A percentile compares a stretch with the other conserved stretches of the same genome.
Evolutionary conservation across 139 green algal species (phyloP).

Genomic region (Edaphochlamys debaryana): DNA sequence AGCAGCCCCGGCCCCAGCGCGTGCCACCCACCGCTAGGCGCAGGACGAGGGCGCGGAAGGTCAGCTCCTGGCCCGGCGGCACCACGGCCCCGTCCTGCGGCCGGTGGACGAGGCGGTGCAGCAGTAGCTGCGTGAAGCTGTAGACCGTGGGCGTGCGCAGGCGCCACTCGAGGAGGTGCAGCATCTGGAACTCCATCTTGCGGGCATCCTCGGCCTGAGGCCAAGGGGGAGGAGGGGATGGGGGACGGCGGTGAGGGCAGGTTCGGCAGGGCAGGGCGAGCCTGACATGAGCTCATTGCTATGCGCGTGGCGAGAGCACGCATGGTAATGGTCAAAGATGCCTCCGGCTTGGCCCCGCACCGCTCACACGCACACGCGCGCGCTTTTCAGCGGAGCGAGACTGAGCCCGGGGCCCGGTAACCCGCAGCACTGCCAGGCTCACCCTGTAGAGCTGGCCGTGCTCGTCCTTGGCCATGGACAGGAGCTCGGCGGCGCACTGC

Average conservation of each 20-base stretch:
- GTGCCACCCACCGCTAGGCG: slow-evolving; percentile 22
- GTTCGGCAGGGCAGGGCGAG: background rate
- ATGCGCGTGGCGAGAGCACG: too few species aligned
- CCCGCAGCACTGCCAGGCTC: too few species aligned
- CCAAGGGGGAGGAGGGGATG: too few species aligned
- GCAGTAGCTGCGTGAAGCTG: slow-evolving; percentile 1
- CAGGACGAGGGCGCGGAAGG: background rate
- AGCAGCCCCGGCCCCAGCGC: too few species aligned
- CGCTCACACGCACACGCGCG: too few species aligned
- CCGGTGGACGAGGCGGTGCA: slow-evolving; percentile 23
- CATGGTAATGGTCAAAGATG: too few species aligned
- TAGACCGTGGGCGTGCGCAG: slow-evolving; percentile 34
- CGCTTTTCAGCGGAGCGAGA: too few species aligned
- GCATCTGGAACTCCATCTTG: slow-evolving; percentile 24
- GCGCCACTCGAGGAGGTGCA: slow-evolving; percentile 3
- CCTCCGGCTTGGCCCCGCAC: too few species aligned
- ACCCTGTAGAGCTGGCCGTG: slow-evolving; percentile 22
- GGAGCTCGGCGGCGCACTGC: slow-evolving; percentile 4
- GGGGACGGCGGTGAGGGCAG: background rate
- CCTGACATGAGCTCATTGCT: too few species aligned
- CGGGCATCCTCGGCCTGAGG: slow-evolving; percentile 4
- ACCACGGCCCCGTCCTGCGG: slow-evolving; percentile 9
- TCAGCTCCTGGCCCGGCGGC: background rate
- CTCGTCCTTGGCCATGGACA: slow-evolving; percentile 13
- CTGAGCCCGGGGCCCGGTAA: too few species aligned